These are phyloP conservation scores for Logfia minima DNA, from an alignment of 129 eudicot genomes.

Conservation along the genomic window DNA sequence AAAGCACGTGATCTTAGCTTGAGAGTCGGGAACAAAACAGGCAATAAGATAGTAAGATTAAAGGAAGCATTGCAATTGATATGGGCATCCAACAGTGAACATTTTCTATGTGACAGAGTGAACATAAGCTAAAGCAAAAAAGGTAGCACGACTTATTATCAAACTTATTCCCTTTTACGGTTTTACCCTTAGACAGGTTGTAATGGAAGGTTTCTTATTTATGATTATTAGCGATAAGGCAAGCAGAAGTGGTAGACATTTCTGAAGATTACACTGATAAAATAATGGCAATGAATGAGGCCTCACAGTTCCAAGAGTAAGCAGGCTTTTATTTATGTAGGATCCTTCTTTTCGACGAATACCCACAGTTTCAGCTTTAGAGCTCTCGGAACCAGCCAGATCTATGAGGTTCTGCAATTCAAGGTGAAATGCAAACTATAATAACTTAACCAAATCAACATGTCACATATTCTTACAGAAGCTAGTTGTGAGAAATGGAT, in stretches of 20 bases:
- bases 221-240: slow-evolving; percentile 11
- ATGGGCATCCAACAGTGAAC: neutral
- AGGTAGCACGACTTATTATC: neutral
- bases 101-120: neutral
- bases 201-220: neutral
- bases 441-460: slow-evolving; percentile 15
- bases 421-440: slow-evolving; percentile 22
- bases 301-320: slow-evolving; percentile 94
- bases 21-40: neutral
- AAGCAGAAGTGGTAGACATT: slow-evolving; percentile 14
- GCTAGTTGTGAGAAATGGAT: neutral
- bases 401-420: slow-evolving; percentile 80
- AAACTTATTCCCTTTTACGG: neutral
- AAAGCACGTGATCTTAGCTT: neutral
- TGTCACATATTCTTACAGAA: slow-evolving; percentile 5
- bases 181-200: neutral
- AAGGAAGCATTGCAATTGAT: neutral
- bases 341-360: slow-evolving; percentile 83
- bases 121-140: neutral
- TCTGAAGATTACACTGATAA: slow-evolving; percentile 30
- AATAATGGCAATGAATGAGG: slow-evolving; percentile 35
- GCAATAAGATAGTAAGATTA: neutral
- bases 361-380: slow-evolving; percentile 76
- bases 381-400: slow-evolving; percentile 94
- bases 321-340: slow-evolving; percentile 78